Evolutionary conservation across 495 filamentous ascomycete species (phyloP).

Genomic region (Penicillium canescens): DNA sequence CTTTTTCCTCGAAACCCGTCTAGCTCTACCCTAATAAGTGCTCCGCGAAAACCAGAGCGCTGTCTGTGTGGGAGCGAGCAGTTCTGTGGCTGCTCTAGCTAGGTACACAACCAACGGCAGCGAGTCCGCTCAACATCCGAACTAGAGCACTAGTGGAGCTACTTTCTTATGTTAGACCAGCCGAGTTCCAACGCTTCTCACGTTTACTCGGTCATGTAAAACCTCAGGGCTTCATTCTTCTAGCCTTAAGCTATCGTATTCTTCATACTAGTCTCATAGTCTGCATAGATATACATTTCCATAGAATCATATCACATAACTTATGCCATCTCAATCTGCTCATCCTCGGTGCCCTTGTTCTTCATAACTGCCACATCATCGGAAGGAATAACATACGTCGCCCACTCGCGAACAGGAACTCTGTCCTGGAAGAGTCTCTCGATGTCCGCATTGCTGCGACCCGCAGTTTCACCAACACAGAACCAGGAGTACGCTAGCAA

Average conservation of each 20-base stretch:
- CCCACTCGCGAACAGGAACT: conserved; percentile 26
- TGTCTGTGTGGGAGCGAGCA: too few species aligned
- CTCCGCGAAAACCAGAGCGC: too few species aligned
- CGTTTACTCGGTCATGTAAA: too few species aligned
- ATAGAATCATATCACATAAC: background rate
- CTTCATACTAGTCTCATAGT: background rate
- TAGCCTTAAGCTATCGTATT: background rate
- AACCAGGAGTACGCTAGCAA: conserved; percentile 39
- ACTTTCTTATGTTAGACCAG: too few species aligned
- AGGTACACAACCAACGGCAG: too few species aligned
- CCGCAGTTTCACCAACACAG: conserved; percentile 40
- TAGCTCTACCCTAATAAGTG: too few species aligned
- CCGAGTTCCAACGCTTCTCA: too few species aligned
- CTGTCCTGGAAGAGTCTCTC: conserved; percentile 28
- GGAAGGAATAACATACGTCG: conserved; percentile 17
- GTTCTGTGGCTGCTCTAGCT: too few species aligned
- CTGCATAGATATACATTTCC: background rate
- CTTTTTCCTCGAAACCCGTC: too few species aligned
- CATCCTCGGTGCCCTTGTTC: conserved; percentile 3
- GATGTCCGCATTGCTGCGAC: conserved; percentile 32
- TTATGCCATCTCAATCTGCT: conserved; percentile 25
- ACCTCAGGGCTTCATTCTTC: too few species aligned
- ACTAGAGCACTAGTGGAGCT: too few species aligned
- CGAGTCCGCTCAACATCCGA: too few species aligned
- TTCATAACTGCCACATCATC: conserved; percentile 5